A percentile compares a stretch with the other conserved stretches of the same genome.
phyloP scores from a whole-genome alignment of 495 filamentous ascomycete genomes.

The Hamigera avellanea region DNA sequence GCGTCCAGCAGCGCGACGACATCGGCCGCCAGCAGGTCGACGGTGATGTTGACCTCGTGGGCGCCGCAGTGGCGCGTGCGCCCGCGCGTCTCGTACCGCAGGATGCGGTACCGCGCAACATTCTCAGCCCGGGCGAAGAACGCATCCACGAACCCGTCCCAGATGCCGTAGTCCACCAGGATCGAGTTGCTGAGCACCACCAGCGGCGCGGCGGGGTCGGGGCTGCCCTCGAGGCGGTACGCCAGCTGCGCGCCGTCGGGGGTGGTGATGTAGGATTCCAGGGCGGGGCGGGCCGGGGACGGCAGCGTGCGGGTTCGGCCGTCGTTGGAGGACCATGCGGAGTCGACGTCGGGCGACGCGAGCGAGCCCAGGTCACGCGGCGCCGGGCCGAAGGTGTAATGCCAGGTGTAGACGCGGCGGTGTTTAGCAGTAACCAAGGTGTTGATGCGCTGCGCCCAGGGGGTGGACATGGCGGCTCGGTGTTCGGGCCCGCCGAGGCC shows the following conservation, averaged over 20 bases:
- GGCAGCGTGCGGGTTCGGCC: constrained; percentile 38
- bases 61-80: constrained; percentile 31
- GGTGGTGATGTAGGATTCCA: constrained; percentile 56
- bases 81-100: constrained; percentile 62
- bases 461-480: constrained; percentile 46
- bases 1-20: constrained; percentile 45
- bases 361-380: constrained; percentile 51
- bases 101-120: constrained; percentile 51
- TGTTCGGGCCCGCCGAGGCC: constrained; percentile 52
- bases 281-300: constrained; percentile 37
- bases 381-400: constrained; percentile 67
- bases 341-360: constrained; percentile 17
- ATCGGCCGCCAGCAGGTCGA: constrained; percentile 58
- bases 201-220: constrained; percentile 50
- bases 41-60: constrained; percentile 40
- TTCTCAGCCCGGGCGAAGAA: constrained; percentile 47
- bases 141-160: constrained; percentile 54
- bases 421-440: constrained; percentile 40
- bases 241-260: constrained; percentile 54
- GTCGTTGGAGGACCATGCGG: constrained; percentile 41
- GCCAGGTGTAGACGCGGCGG: constrained; percentile 52
- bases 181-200: constrained; percentile 68
- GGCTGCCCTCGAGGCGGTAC: constrained; percentile 63
- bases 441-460: constrained; percentile 43
- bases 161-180: constrained; percentile 60